phyloP scores from a whole-genome alignment of 257 asterid genomes.

The Solanum clarkiae region DNA sequence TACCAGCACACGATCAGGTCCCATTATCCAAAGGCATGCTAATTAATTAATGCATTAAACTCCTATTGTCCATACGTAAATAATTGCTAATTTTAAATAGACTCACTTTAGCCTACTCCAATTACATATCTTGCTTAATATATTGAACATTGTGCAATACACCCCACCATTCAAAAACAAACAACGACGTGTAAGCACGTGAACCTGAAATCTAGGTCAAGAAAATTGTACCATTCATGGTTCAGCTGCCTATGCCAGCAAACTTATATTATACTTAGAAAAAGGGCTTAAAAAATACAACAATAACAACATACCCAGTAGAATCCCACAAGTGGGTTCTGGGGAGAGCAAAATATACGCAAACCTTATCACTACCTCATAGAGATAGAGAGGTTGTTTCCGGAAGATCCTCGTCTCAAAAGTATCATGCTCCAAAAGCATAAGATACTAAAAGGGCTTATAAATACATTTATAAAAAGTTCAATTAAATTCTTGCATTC shows the following conservation, averaged over 20 bases:
- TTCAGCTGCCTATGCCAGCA: background rate
- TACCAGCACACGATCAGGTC: background rate
- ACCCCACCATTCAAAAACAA: background rate
- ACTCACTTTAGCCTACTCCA: background rate
- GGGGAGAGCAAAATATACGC: too few relatives aligned
- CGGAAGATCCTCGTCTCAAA: too few relatives aligned
- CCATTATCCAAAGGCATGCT: background rate
- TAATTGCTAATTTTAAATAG: background rate
- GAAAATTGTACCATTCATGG: background rate
- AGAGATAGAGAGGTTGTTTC: too few relatives aligned
- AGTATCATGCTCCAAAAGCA: too few relatives aligned
- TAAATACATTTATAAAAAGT: background rate
- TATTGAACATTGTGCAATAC: background rate
- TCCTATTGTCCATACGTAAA: background rate
- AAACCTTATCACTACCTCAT: too few relatives aligned
- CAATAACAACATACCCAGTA: too few relatives aligned
- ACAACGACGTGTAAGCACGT: background rate
- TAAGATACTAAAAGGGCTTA: background rate
- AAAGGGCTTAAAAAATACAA: background rate
- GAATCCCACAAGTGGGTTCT: too few relatives aligned
- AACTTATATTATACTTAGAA: background rate
- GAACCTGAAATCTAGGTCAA: background rate
- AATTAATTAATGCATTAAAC: background rate
- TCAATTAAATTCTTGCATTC: background rate
- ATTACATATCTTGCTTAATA: background rate